Base-by-base conservation (phyloP, 768 basidiomycete genomes). In the Austroboletus eburneus region DNA sequence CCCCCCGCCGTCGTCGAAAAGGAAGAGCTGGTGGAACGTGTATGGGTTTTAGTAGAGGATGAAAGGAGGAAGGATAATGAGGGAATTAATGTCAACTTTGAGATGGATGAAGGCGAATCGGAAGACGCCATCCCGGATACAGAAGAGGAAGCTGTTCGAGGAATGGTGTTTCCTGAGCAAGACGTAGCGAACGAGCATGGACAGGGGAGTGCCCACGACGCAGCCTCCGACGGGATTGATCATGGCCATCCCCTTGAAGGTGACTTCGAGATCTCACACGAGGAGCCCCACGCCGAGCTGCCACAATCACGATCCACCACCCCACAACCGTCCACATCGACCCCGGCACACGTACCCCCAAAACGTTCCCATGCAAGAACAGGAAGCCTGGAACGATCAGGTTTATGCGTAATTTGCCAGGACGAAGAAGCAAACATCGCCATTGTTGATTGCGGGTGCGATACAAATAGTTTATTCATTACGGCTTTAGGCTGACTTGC, bases 371-470 rank as follows among this genome's bases (percentile, higher is more conserved):
- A 43, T 41, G 33, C 59, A 27, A 57, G 48, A 22, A 42, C 44
- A 17, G 23, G 50, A 33, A 51, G 12, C 17, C 43, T 76, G 12
- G 87, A 90, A 51, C 77, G 83, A 20, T 77, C 78, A 9, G 91
- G 93, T 2, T 66, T 93, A 5, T 96, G 93, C 62, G 89, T 95
- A 0, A 78, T 96, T 9, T 96, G 93, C 59, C 92, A 94, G 60
- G 93, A 96, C 51, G 88, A 92, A 49, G 92, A 95, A 53, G 92
- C 93, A 0, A 92, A 87, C 54, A 88, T 96, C 47, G 93, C 91
- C 2, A 82, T 92, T 45, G 87, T 95, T 12, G 93, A 96, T 66
- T 96, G 93, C 78, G 93, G 93, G 85, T 90, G 63, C 36, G 85
- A 78, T 1, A 14, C 36, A 10, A 21, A 42, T 35, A 22, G 27